A percentile compares a stretch with the other conserved stretches of the same genome.
Conservation (phyloP, 768 basidiomycete species). For the Lactarius psammicola region DNA sequence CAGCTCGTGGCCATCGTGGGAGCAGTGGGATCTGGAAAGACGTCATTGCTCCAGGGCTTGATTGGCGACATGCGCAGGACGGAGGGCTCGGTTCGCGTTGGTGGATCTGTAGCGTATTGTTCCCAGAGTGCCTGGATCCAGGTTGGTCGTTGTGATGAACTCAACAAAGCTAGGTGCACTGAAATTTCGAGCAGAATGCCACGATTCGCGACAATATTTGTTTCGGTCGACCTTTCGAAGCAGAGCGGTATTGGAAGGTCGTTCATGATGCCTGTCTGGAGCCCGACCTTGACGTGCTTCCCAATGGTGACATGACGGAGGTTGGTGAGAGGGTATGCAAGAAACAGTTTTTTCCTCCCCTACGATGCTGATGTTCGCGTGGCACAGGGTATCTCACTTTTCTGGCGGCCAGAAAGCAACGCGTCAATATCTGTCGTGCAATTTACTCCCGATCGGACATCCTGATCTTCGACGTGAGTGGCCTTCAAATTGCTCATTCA, state of each 20-base stretch:
- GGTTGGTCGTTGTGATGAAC: constrained; percentile 34
- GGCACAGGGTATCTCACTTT: constrained; percentile 74
- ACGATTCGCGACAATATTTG: constrained; percentile 88
- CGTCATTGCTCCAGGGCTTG: constrained; percentile 67
- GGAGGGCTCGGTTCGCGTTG: constrained; percentile 63
- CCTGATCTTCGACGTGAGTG: constrained; percentile 72
- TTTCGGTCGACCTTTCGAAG: constrained; percentile 82
- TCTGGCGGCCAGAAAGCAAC: constrained; percentile 84
- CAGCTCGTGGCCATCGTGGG: constrained; percentile 81
- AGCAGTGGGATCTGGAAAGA: constrained; percentile 71
- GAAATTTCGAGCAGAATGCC: constrained; percentile 50
- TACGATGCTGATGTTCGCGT: not conserved
- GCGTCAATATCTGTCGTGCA: constrained; percentile 81
- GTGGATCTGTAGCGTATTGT: constrained; percentile 78
- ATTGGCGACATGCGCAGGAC: constrained; percentile 83
- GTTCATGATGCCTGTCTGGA: constrained; percentile 75
- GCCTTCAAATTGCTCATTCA: not conserved
- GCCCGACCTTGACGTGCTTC: constrained; percentile 74
- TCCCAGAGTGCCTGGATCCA: constrained; percentile 95
- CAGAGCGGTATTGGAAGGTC: constrained; percentile 79
- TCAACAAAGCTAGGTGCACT: constrained; percentile 5
- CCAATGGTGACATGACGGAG: constrained; percentile 77
- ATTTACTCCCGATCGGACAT: constrained; percentile 87
- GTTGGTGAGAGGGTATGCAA: constrained; percentile 64
- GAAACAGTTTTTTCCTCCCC: not conserved